Evolutionary conservation across 495 filamentous ascomycete species (phyloP).

Genomic region (Amorphotheca resinae): DNA sequence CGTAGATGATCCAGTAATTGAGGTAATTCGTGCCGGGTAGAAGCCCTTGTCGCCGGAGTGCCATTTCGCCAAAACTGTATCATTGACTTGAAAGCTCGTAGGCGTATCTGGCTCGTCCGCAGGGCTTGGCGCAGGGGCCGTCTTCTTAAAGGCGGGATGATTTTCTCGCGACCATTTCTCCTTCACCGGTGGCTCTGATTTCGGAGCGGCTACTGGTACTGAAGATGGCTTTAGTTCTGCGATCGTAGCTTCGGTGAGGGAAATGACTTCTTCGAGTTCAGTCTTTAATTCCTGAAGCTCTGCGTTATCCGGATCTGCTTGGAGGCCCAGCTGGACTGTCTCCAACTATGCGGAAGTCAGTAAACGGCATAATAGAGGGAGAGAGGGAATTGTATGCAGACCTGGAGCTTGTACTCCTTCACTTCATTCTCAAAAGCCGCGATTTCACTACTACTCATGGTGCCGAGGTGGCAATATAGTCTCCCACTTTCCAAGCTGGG

Average conservation of each 20-base stretch:
- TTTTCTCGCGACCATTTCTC: constrained; percentile 66
- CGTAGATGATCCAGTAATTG: constrained; percentile 78
- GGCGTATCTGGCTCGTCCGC: constrained; percentile 36
- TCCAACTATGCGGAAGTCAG: constrained; percentile 50
- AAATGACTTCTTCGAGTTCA: constrained; percentile 78
- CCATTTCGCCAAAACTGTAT: constrained; percentile 83
- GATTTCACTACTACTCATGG: constrained; percentile 44
- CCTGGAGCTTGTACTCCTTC: constrained; percentile 76
- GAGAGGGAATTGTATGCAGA: constrained; percentile 22
- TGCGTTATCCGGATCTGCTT: constrained; percentile 70
- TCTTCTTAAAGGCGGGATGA: constrained; percentile 53
- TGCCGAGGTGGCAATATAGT: background rate
- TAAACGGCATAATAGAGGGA: background rate
- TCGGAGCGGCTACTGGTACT: constrained; percentile 26
- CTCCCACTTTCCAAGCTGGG: background rate
- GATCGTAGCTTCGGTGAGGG: constrained; percentile 64
- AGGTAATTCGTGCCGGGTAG: constrained; percentile 87
- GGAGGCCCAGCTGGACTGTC: constrained; percentile 59
- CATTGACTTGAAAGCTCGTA: constrained; percentile 69
- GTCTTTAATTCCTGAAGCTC: constrained; percentile 67
- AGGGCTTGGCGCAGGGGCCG: constrained; percentile 24
- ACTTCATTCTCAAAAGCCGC: constrained; percentile 59
- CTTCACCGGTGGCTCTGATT: constrained; percentile 31
- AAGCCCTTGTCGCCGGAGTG: constrained; percentile 76
- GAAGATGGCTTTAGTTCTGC: constrained; percentile 59